Percentiles rank a stretch among this genome's conserved stretches.
These are phyloP conservation scores for Didymella glomerata DNA, from an alignment of 2,329 filamentous ascomycete species.

Conservation along the genomic window DNA sequence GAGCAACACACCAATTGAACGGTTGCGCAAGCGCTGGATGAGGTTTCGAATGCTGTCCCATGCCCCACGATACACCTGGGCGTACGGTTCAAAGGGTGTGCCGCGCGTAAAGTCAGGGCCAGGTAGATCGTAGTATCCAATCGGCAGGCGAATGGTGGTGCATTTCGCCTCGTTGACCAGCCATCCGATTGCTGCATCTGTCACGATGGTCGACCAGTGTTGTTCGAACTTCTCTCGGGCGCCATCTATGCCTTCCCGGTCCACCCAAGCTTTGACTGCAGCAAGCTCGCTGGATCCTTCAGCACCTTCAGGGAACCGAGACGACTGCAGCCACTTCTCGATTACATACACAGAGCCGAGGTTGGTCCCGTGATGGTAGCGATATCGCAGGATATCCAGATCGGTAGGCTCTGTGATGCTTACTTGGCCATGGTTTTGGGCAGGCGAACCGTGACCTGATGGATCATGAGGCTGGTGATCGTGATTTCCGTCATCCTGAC, in stretches of 20 bases:
- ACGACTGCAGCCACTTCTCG: constrained; percentile 64
- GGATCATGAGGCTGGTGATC: constrained; percentile 4
- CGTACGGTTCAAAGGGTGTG: constrained; percentile 62
- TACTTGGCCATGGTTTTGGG: constrained; percentile 27
- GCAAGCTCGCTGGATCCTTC: constrained; percentile 61
- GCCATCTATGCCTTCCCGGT: constrained; percentile 57
- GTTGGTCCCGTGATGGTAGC: constrained; percentile 68
- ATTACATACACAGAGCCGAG: constrained; percentile 68
- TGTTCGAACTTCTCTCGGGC: constrained; percentile 62
- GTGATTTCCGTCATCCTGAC: constrained; percentile 2
- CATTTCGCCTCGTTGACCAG: constrained; percentile 61
- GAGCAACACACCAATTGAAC: constrained; percentile 65
- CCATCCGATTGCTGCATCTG: constrained; percentile 62
- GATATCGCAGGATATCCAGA: constrained; percentile 61
- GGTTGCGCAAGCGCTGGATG: constrained; percentile 54
- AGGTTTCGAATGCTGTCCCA: constrained; percentile 62
- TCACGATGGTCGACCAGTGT: constrained; percentile 62
- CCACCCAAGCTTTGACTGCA: constrained; percentile 59
- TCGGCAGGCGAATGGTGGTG: constrained; percentile 66
- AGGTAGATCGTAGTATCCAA: constrained; percentile 66
- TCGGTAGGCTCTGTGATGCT: constrained; percentile 51
- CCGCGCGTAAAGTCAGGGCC: constrained; percentile 59
- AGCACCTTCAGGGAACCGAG: constrained; percentile 58
- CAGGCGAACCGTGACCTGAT: constrained; percentile 1
- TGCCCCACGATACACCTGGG: constrained; percentile 61